phyloP scores from a whole-genome alignment of 352 stramenopile genomes.

The Globisporangium uncinulatum region DNA sequence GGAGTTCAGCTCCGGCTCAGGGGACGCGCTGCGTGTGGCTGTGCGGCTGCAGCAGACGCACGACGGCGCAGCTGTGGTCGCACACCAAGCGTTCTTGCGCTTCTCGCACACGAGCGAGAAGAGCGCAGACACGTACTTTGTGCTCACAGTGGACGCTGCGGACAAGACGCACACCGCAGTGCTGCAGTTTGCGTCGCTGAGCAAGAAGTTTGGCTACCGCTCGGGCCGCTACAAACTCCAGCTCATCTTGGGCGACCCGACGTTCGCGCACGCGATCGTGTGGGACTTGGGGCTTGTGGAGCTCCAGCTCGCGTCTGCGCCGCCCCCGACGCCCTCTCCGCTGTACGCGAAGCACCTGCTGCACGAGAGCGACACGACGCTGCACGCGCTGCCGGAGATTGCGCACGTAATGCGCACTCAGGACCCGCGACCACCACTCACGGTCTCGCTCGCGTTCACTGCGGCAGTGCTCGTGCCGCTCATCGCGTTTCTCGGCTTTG shows the following conservation, averaged over 20 bases:
- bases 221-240: constrained; percentile 63
- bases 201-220: constrained; percentile 79
- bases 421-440: constrained; percentile 55
- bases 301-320: constrained; percentile 56
- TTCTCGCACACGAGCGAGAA: constrained; percentile 56
- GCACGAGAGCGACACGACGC: constrained; percentile 84
- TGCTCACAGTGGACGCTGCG: constrained; percentile 38
- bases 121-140: constrained; percentile 63
- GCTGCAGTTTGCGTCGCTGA: constrained; percentile 59
- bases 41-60: constrained; percentile 52
- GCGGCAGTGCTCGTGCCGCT: constrained; percentile 60
- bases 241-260: constrained; percentile 70
- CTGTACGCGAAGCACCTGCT: constrained; percentile 85
- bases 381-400: constrained; percentile 83
- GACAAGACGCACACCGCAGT: constrained; percentile 28
- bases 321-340: constrained; percentile 55
- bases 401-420: constrained; percentile 81
- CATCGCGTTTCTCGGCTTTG: constrained; percentile 54
- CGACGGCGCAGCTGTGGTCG: constrained; percentile 44
- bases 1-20: constrained; percentile 51
- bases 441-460: constrained; percentile 68
- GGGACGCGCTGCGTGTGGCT: constrained; percentile 50
- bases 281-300: constrained; percentile 66
- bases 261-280: constrained; percentile 72
- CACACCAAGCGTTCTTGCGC: constrained; percentile 77